phyloP scores from a whole-genome alignment of 495 filamentous ascomycete species.

The Penicillium herquei region DNA sequence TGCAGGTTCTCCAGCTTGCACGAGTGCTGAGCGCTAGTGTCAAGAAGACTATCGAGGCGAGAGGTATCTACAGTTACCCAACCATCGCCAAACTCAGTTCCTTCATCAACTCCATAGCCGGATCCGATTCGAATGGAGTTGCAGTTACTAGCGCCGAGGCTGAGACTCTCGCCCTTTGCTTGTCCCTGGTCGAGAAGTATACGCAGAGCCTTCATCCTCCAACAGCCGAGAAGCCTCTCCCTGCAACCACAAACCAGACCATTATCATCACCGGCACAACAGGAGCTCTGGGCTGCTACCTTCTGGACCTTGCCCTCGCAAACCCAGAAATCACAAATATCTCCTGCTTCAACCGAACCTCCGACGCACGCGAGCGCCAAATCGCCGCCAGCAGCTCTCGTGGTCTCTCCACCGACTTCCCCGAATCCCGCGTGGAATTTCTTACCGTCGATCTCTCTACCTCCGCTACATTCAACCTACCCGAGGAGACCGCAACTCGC shows the following conservation, averaged over 20 bases:
- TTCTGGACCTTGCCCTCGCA: slow-evolving; percentile 46
- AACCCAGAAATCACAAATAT: slow-evolving; percentile 40
- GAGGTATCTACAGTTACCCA: slow-evolving; percentile 11
- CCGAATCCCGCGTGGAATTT: slow-evolving; percentile 37
- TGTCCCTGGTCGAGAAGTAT: slow-evolving; percentile 17
- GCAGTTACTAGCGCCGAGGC: slow-evolving; percentile 10
- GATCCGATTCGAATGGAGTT: neutral
- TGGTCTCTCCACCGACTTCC: slow-evolving; percentile 5
- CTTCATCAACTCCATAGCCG: neutral
- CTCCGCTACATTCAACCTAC: slow-evolving; percentile 42
- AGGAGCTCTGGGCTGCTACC: slow-evolving; percentile 57
- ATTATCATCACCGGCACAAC: slow-evolving; percentile 58
- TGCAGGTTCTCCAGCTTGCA: slow-evolving; percentile 15
- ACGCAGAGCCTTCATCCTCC: slow-evolving; percentile 19
- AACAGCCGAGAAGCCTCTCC: neutral
- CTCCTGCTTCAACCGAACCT: slow-evolving; percentile 53
- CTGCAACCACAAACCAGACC: slow-evolving; percentile 6
- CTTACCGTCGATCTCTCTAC: slow-evolving; percentile 46
- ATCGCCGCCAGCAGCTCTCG: slow-evolving; percentile 13
- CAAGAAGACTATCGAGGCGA: neutral
- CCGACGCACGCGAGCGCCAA: slow-evolving; percentile 16
- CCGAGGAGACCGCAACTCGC: slow-evolving; percentile 29
- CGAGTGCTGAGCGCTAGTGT: slow-evolving; percentile 1
- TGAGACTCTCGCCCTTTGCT: slow-evolving; percentile 3
- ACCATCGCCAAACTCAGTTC: slow-evolving; percentile 5